These are phyloP conservation scores for Phytopythium litorale DNA, from an alignment of 352 stramenopile species.

Conservation along the genomic window DNA sequence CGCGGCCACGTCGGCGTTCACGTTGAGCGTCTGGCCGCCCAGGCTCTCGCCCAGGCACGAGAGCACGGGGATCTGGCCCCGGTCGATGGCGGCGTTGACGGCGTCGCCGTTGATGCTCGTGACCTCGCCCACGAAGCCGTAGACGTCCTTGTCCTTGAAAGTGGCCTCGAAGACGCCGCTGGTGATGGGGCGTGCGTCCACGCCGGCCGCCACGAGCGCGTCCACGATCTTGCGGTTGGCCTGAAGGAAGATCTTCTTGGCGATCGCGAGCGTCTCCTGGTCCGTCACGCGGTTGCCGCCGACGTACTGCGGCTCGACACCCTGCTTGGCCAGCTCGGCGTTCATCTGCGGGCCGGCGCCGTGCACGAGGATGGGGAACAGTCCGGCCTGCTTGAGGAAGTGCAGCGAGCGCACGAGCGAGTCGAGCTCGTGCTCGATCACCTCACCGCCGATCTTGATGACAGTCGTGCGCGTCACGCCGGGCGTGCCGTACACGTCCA, in stretches of 20 bases:
- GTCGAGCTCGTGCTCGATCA: conserved; percentile 86
- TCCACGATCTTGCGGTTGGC: conserved; percentile 83
- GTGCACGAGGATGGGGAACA: conserved; percentile 87
- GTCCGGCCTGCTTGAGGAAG: conserved; percentile 78
- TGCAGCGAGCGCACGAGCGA: conserved; percentile 80
- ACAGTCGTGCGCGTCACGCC: conserved; percentile 73
- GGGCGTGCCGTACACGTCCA: conserved; percentile 67
- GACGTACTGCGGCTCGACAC: conserved; percentile 86
- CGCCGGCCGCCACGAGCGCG: conserved; percentile 61
- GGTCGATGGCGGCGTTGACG: conserved; percentile 63
- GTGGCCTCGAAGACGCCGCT: conserved; percentile 81
- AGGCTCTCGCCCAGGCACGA: conserved; percentile 78
- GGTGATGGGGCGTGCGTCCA: conserved; percentile 74
- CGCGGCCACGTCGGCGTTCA: conserved; percentile 86
- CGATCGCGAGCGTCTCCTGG: conserved; percentile 82
- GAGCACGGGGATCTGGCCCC: conserved; percentile 79
- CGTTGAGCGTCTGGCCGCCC: conserved; percentile 82
- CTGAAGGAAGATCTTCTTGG: conserved; percentile 80
- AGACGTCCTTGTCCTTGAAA: conserved; percentile 79
- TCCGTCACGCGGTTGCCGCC: conserved; percentile 86
- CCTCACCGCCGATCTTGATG: conserved; percentile 88
- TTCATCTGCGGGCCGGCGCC: conserved; percentile 90
- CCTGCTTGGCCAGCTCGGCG: conserved; percentile 68
- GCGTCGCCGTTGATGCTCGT: conserved; percentile 65
- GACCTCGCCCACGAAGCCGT: conserved; percentile 84